These are phyloP conservation scores for Chlamydomonas incerta DNA, from an alignment of 139 green algal species.

Conservation along the genomic window DNA sequence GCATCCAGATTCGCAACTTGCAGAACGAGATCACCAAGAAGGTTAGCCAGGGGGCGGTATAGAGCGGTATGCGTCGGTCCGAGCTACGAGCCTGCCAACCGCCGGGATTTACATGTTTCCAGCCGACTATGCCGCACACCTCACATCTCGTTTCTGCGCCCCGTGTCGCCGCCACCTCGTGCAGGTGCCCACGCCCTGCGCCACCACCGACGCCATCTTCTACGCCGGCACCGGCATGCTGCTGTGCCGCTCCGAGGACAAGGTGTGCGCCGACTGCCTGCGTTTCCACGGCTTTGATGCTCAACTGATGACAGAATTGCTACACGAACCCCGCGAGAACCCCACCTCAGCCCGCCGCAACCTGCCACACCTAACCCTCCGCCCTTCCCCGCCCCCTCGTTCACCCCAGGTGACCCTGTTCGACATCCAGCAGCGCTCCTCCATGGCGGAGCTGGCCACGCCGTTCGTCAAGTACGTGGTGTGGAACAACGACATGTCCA, in stretches of 20 bases:
- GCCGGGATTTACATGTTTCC: no score
- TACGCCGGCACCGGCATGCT: conserved; percentile 97
- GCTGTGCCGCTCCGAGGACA: conserved; percentile 95
- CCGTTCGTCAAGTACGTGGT: conserved; percentile 98
- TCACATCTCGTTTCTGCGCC: no score
- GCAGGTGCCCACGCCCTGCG: conserved; percentile 73
- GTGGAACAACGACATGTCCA: conserved; percentile 94
- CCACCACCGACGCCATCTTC: conserved; percentile 93
- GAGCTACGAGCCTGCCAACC: no score
- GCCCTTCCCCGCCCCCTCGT: no score
- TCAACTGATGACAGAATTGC: no score
- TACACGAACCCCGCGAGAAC: no score
- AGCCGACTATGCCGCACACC: no score
- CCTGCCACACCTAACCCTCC: no score
- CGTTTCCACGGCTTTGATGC: no score
- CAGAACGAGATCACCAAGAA: conserved; percentile 99
- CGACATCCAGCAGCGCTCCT: conserved; percentile 96
- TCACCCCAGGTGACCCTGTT: conserved; percentile 88
- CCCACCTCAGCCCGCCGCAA: no score
- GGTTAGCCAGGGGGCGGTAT: background rate
- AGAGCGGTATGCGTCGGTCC: no score
- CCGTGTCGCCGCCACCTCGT: no score
- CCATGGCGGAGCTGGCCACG: conserved; percentile 88
- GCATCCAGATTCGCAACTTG: conserved; percentile 97
- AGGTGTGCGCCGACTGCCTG: conserved; percentile 65